phyloP scores from a whole-genome alignment of 1,284 basidiomycete species.

The Cutaneotrichosporon sp. region DNA sequence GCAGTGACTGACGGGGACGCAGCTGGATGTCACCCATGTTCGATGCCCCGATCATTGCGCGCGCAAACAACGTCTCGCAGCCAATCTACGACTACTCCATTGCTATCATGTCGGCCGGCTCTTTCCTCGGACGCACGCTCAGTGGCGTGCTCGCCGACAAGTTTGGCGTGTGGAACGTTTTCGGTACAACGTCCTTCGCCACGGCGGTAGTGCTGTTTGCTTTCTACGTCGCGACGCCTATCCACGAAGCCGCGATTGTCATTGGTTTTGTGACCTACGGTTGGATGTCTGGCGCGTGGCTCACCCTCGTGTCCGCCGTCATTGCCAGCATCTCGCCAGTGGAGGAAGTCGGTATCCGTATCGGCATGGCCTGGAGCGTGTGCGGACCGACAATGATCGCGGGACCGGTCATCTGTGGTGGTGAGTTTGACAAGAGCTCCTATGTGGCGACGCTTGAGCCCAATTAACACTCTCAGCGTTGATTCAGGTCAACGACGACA shows the following conservation, averaged over 20 bases:
- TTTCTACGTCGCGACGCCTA: constrained; percentile 27
- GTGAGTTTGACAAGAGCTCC: constrained; percentile 2
- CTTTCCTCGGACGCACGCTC: constrained; percentile 34
- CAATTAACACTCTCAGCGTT: constrained; percentile 12
- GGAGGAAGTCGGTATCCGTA: constrained; percentile 40
- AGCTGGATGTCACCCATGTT: constrained; percentile 35
- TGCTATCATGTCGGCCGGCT: constrained; percentile 39
- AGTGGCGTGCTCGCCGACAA: constrained; percentile 38
- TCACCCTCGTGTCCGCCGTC: constrained; percentile 38
- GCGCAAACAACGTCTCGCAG: constrained; percentile 24
- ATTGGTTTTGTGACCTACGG: constrained; percentile 39
- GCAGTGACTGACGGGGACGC: too few relatives aligned
- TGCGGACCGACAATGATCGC: constrained; percentile 30
- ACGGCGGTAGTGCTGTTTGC: constrained; percentile 31
- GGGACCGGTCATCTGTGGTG: constrained; percentile 37
- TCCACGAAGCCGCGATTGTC: constrained; percentile 27
- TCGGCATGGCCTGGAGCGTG: constrained; percentile 43
- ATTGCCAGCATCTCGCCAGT: constrained; percentile 38
- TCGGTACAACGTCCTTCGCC: constrained; percentile 25
- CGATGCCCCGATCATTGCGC: constrained; percentile 29
- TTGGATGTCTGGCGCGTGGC: constrained; percentile 35
- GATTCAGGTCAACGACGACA: constrained; percentile 16
- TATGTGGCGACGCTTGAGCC: too few relatives aligned
- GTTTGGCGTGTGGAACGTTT: constrained; percentile 41
- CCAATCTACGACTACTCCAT: constrained; percentile 33